A percentile compares a stretch with the other conserved stretches of the same genome.
Evolutionary conservation across 805 yeast species (phyloP).

Genomic region (Candida khao-thaluensis): DNA sequence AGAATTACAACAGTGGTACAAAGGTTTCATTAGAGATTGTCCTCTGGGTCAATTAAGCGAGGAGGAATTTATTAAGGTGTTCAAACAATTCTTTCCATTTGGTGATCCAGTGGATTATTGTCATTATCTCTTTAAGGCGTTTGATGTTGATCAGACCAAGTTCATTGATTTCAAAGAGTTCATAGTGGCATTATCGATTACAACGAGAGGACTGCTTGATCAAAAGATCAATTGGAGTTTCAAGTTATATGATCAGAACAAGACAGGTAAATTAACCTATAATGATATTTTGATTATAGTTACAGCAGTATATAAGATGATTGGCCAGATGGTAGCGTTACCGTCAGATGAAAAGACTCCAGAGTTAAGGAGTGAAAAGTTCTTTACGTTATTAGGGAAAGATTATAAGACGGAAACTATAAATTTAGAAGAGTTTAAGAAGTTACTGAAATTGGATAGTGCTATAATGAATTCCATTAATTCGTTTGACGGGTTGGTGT

Average conservation of each 20-base stretch:
- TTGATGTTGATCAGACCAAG: conserved; percentile 79
- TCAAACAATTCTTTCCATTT: conserved; percentile 96
- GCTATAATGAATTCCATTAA: conserved; percentile 73
- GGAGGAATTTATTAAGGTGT: conserved; percentile 86
- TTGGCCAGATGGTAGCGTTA: conserved; percentile 87
- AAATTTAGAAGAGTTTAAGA: conserved; percentile 80
- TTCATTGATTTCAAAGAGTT: conserved; percentile 90
- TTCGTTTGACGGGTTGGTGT: conserved; percentile 78
- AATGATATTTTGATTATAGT: conserved; percentile 80
- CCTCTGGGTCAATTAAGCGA: conserved; percentile 85
- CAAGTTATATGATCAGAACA: conserved; percentile 78
- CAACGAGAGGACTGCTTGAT: conserved; percentile 80
- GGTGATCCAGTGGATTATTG: conserved; percentile 96
- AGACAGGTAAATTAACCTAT: conserved; percentile 72
- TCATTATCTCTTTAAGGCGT: conserved; percentile 80
- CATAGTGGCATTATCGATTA: conserved; percentile 79
- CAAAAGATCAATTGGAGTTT: conserved; percentile 91
- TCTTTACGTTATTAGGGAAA: conserved; percentile 72
- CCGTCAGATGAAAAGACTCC: conserved; percentile 92
- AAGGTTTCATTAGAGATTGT: conserved; percentile 91
- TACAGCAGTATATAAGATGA: conserved; percentile 87
- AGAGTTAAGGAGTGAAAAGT: conserved; percentile 78
- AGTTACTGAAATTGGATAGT: conserved; percentile 76
- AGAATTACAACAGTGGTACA: conserved; percentile 97
- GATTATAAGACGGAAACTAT: conserved; percentile 62